phyloP scores from a whole-genome alignment of 23 red algal species.

The Gracilaria gracilis region DNA sequence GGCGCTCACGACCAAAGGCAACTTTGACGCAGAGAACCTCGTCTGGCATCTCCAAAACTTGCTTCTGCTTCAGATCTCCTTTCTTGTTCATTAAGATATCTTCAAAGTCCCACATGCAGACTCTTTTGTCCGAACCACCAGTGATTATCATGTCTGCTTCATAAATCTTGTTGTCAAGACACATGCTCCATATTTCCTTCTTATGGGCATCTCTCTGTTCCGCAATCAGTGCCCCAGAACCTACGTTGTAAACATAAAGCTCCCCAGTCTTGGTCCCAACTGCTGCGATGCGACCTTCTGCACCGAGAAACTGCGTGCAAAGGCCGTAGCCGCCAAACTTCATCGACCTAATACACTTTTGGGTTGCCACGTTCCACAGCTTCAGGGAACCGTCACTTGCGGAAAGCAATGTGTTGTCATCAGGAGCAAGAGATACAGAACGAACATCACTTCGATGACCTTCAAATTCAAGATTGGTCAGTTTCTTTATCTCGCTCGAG shows the following conservation, averaged over 20 bases:
- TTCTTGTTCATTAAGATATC: conserved; percentile 35
- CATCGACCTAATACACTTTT: conserved; percentile 85
- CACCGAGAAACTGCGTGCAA: conserved; percentile 60
- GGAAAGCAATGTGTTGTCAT: conserved; percentile 69
- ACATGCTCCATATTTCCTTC: conserved; percentile 72
- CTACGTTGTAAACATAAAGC: conserved; percentile 58
- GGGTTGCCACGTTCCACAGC: conserved; percentile 83
- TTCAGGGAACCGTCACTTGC: conserved; percentile 41
- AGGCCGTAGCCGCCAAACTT: conserved; percentile 49
- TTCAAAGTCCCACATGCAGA: conserved; percentile 77
- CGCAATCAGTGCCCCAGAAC: conserved; percentile 53
- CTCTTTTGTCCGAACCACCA: conserved; percentile 77
- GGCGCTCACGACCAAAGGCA: conserved; percentile 47
- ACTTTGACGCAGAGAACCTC: conserved; percentile 81
- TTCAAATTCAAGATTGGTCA: conserved; percentile 61
- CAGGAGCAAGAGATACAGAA: conserved; percentile 60
- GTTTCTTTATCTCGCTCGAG: conserved; percentile 20
- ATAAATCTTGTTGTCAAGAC: conserved; percentile 43
- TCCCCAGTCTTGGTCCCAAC: conserved; percentile 77
- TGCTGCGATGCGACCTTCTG: conserved; percentile 42
- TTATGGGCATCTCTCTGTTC: conserved; percentile 56
- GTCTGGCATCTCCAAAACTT: conserved; percentile 74
- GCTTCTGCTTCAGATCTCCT: conserved; percentile 48
- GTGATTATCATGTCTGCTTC: conserved; percentile 68
- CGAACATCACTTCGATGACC: conserved; percentile 92